Conservation (phyloP, 768 basidiomycete species). For the Phylloporus sp. region DNA sequence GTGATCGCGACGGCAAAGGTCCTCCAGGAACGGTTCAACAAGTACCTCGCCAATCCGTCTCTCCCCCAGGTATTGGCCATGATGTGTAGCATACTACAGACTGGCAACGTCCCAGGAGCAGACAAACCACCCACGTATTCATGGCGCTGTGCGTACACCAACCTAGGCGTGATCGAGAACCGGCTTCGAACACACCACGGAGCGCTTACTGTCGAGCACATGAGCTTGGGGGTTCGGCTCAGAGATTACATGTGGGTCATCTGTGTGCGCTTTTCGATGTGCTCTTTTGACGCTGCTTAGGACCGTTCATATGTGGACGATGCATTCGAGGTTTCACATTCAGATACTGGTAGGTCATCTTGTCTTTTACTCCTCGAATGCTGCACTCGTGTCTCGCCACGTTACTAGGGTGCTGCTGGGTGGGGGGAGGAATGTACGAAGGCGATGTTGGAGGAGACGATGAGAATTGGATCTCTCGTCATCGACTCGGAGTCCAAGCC, state of each 20-base stretch:
- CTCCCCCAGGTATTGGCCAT: constrained; percentile 10
- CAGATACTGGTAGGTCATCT: constrained; percentile 10
- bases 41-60: constrained; percentile 13
- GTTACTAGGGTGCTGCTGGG: constrained; percentile 17
- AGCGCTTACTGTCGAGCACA: not conserved
- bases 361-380: not conserved
- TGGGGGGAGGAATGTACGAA: constrained; percentile 19
- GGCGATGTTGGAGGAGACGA: constrained; percentile 12
- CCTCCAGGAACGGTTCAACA: constrained; percentile 12
- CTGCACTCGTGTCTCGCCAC: not conserved
- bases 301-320: constrained; percentile 16
- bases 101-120: not conserved
- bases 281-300: not conserved
- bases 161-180: constrained; percentile 13
- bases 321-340: constrained; percentile 13
- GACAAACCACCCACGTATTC: not conserved
- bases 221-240: constrained; percentile 10
- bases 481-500: not conserved
- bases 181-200: constrained; percentile 5
- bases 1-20: constrained; percentile 10
- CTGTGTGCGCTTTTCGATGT: too few species aligned
- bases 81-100: not conserved
- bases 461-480: constrained; percentile 15
- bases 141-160: constrained; percentile 13
- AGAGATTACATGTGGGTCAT: constrained; percentile 6